Percentiles rank a stretch among this genome's conserved stretches.
phyloP scores from a whole-genome alignment of 257 asterid genomes.

The Vinca minor region DNA sequence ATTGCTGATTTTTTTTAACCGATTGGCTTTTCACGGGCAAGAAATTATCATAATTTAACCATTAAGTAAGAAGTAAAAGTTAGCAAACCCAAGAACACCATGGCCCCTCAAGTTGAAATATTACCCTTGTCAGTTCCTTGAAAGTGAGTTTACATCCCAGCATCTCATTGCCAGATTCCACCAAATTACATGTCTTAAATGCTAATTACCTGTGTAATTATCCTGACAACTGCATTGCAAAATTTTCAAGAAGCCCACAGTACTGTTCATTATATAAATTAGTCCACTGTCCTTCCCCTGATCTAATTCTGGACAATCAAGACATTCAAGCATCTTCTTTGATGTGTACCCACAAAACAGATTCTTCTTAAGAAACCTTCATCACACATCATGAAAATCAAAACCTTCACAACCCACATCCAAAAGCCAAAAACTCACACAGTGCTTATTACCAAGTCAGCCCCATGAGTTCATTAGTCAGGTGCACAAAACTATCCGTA shows the following conservation, averaged over 20 bases:
- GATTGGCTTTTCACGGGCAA: not conserved
- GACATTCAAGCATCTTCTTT: constrained; percentile 2
- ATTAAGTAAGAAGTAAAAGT: not conserved
- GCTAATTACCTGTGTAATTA: constrained; percentile 5
- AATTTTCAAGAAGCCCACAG: constrained; percentile 1
- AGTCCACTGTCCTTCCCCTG: not conserved
- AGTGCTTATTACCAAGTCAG: not conserved
- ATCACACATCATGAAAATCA: constrained; percentile 6
- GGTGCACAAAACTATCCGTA: not conserved
- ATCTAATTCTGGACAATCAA: not conserved
- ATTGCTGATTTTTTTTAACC: not conserved
- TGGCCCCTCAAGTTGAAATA: not conserved
- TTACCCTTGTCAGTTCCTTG: not conserved
- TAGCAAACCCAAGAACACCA: constrained; percentile 3
- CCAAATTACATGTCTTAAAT: not conserved
- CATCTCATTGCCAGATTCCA: not conserved
- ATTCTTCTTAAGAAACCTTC: constrained; percentile 2
- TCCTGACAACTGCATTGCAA: constrained; percentile 6
- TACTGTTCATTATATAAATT: not conserved
- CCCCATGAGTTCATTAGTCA: constrained; percentile 6
- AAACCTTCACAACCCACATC: constrained; percentile 6
- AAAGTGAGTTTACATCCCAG: constrained; percentile 1
- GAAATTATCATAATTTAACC: constrained; percentile 1
- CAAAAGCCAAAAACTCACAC: not conserved
- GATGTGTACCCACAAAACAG: constrained; percentile 10